These are phyloP conservation scores for Citrus reticulata DNA, from an alignment of 345 rosid species.

Conservation along the genomic window DNA sequence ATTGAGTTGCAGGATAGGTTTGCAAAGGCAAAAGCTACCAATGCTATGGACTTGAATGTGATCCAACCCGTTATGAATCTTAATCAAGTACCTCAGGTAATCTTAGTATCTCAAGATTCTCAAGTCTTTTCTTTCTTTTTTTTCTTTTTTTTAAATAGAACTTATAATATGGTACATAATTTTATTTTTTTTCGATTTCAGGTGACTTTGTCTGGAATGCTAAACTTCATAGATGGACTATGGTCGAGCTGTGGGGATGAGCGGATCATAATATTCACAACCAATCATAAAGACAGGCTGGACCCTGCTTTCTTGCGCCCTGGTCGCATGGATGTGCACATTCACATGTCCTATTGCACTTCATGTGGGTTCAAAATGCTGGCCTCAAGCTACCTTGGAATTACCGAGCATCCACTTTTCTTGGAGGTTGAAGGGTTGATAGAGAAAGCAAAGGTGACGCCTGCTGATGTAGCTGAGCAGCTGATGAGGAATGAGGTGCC, in stretches of 20 bases:
- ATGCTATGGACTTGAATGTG: not conserved
- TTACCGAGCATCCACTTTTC: slow-evolving; percentile 18
- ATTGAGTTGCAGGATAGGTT: slow-evolving; percentile 19
- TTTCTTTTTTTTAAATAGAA: not conserved
- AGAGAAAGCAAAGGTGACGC: slow-evolving; percentile 21
- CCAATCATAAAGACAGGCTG: slow-evolving; percentile 27
- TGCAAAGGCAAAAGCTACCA: not conserved
- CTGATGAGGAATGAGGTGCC: slow-evolving; percentile 22
- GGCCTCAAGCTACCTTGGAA: slow-evolving; percentile 16
- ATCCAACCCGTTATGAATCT: not conserved
- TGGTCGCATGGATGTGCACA: slow-evolving; percentile 24
- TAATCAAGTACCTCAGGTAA: not conserved
- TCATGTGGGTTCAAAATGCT: slow-evolving; percentile 20
- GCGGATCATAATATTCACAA: slow-evolving; percentile 32
- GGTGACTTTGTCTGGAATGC: slow-evolving; percentile 24
- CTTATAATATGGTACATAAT: too few relatives aligned
- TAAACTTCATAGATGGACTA: slow-evolving; percentile 33
- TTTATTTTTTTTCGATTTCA: not conserved
- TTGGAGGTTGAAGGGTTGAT: slow-evolving; percentile 17
- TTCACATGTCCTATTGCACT: slow-evolving; percentile 27
- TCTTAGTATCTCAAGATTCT: too few relatives aligned
- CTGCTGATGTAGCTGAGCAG: slow-evolving; percentile 30
- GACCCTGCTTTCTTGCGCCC: slow-evolving; percentile 30
- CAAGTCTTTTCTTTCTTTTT: not conserved
- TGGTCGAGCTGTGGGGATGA: slow-evolving; percentile 42